Base-by-base conservation (phyloP, 1,284 basidiomycete species). In the Trichosporon sp. region DNA sequence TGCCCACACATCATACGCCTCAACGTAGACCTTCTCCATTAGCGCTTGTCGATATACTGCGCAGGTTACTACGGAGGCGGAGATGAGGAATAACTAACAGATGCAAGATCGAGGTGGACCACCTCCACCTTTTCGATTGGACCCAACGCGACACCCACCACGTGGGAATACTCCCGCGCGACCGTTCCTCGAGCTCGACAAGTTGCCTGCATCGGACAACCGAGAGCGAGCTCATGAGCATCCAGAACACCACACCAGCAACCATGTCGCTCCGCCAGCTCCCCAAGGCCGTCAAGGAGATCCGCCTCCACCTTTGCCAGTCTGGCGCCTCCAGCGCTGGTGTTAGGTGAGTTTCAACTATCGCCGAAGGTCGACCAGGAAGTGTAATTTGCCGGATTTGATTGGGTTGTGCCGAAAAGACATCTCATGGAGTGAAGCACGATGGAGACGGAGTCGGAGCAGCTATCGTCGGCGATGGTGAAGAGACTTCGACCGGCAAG, bases 291-390 rank as follows among this genome's bases (percentile, higher is more conserved):
- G 86, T 97, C 73, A 89, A 92, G 77, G 94, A 96, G 86, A 88
- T 97, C 73, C 89, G 94, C 72, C 87, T 96, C 74, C 88, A 96
- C 73, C 91, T 91, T 81, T 96, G 92, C 78, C 94, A 96, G 84
- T 89, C 90, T 0, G 89, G 90, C 7, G 83, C 88, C 68, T 90
- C 91, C 8, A 95, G 92, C 16, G 89, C 90, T 51, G 94, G 94
- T 68, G 90, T 92, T 73, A 87, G 94, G 94, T 95, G 35, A 81
- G 88, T 84, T 19, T 7, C 14, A 2, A n/a, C 16, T 6, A 1
- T n/a, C 31, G 16, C 19, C 32, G 32, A 4, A 21, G 32, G 31
- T 35, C 31, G 10, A 16, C 31, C 14, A n/a, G 14, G 12, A 16
- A 35, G n/a, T 32, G 16, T 70, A 63, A 63, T 63, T 32, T 63